These are phyloP conservation scores for Puccinia sorghi DNA, from an alignment of 1,284 basidiomycete species.

Conservation along the genomic window DNA sequence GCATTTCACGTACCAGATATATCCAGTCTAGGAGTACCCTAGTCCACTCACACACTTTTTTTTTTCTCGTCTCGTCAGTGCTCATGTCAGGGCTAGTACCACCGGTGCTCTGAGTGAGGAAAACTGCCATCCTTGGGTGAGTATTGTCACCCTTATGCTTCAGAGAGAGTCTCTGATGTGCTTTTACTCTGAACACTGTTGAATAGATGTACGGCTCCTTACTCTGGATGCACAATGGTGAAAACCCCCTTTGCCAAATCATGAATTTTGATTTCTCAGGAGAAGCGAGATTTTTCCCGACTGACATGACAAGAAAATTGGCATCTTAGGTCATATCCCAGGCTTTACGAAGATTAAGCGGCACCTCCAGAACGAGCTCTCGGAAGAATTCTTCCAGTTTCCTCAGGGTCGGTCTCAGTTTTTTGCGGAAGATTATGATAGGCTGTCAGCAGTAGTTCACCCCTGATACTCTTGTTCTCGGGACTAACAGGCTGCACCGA, in stretches of 20 bases:
- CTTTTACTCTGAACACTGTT: background rate
- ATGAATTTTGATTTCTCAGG: no score
- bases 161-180: no score
- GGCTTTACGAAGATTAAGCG: conserved; percentile 80
- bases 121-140: conserved; percentile 89
- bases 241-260: background rate
- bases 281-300: background rate
- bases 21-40: no score
- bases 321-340: conserved; percentile 64
- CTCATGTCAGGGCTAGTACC: conserved; percentile 78
- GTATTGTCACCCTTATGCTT: background rate
- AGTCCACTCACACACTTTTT: background rate
- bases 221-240: conserved; percentile 94
- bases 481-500: conserved; percentile 62
- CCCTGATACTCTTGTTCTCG: conserved; percentile 13
- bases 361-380: conserved; percentile 69
- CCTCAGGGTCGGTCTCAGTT: conserved; percentile 71
- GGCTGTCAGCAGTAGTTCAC: conserved; percentile 29
- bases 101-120: conserved; percentile 81
- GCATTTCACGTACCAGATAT: no score
- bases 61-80: conserved; percentile 62
- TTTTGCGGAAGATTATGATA: background rate
- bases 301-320: background rate
- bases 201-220: conserved; percentile 50
- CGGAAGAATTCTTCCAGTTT: conserved; percentile 79